Conservation (phyloP, 768 basidiomycete genomes). For the Agaricus subrufescens region DNA sequence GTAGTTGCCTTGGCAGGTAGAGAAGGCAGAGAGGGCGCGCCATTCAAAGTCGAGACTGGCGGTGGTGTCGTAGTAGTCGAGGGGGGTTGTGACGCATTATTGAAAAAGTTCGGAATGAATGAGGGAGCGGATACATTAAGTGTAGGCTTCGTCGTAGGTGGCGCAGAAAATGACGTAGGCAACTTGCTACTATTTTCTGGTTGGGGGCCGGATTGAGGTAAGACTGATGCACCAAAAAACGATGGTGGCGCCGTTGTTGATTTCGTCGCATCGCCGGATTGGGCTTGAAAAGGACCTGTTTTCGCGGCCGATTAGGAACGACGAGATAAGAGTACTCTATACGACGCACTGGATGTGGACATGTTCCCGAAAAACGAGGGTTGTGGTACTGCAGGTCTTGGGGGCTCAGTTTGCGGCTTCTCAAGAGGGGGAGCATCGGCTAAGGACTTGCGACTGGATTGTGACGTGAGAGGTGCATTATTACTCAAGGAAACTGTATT, state of each 20-base stretch:
- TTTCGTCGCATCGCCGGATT: background rate
- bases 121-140: constrained; percentile 19
- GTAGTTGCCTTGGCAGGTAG: background rate
- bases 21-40: background rate
- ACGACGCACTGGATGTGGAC: background rate
- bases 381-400: background rate
- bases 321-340: background rate
- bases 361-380: background rate
- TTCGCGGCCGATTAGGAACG: background rate
- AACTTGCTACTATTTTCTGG: background rate
- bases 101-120: constrained; percentile 17
- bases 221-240: background rate
- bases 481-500: background rate
- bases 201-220: background rate
- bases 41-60: background rate
- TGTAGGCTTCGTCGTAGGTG: constrained; percentile 12
- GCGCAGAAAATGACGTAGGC: background rate
- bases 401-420: background rate
- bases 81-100: background rate
- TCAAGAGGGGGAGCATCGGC: background rate
- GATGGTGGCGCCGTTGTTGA: background rate
- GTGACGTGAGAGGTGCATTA: background rate
- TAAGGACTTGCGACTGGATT: background rate
- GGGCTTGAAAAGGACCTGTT: background rate
- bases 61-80: constrained; percentile 4